phyloP scores from a whole-genome alignment of 2,329 filamentous ascomycete genomes.

The Ambrosiella xylebori region DNA sequence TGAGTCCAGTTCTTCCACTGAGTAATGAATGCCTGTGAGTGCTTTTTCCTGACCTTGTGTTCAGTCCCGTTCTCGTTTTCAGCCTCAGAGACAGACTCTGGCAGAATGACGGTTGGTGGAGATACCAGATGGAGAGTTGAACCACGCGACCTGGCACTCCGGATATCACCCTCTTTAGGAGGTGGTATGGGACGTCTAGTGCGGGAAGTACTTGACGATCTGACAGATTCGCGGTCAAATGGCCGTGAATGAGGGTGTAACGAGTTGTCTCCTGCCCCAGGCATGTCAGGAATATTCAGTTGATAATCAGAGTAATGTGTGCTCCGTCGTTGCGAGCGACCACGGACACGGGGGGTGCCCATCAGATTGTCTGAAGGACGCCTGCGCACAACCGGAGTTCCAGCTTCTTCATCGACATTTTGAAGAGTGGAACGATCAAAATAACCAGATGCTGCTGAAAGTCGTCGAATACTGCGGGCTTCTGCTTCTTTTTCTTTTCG shows the following conservation, averaged over 20 bases:
- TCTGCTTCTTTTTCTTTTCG: constrained; percentile 72
- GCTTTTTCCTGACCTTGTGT: constrained; percentile 37
- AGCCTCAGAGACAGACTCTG: constrained; percentile 16
- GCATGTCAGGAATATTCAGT: constrained; percentile 29
- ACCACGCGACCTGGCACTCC: constrained; percentile 55
- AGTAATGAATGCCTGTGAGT: constrained; percentile 40
- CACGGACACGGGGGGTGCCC: constrained; percentile 47
- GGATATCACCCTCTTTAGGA: constrained; percentile 60
- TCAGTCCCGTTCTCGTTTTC: constrained; percentile 16
- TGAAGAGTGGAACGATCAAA: constrained; percentile 63
- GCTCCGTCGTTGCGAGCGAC: constrained; percentile 61
- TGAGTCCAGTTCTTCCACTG: constrained; percentile 49
- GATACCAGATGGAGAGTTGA: constrained; percentile 79
- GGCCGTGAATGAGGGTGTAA: constrained; percentile 39
- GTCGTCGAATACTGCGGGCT: constrained; percentile 56
- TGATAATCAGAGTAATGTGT: constrained; percentile 48
- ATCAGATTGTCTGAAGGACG: constrained; percentile 27
- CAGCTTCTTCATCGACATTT: constrained; percentile 60
- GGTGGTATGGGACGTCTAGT: constrained; percentile 62
- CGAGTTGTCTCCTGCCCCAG: constrained; percentile 20
- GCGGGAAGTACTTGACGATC: constrained; percentile 60
- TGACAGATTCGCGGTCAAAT: constrained; percentile 60
- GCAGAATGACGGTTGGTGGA: constrained; percentile 34
- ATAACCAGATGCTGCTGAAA: constrained; percentile 80
- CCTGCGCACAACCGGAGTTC: constrained; percentile 5